Evolutionary conservation across 345 rosid genomes (phyloP), one percentile per base, ranked within the genome.

Genomic region (Conringia planisiliqua): DNA sequence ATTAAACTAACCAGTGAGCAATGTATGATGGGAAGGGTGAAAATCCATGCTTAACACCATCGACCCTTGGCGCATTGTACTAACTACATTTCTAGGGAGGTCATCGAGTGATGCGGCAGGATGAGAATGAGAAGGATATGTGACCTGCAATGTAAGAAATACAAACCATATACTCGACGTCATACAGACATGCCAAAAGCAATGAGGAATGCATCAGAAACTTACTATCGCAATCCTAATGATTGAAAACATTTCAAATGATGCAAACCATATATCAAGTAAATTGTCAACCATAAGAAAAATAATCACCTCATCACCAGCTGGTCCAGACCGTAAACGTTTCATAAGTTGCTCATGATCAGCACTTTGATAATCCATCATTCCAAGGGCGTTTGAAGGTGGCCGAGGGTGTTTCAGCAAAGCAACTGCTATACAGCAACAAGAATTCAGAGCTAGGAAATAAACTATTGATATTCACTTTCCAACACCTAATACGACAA

Each of bases 31-130:
- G 17, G 81, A 76, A 80, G 99, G 97, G 82, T 88, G 96, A 68
- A 95, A 95, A 81, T 95, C 99, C 97, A 95, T 85, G 99, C 97
- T 95, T 63, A 65, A 79, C 70, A 92, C 93, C 57, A 75, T 38
- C 47, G 97, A 87, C 35, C 97, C 97, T 79, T 86, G 97, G 81
- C 86, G 91, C 77, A 89, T 70, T 32, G 89, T 76, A 47, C 88
- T 73, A 81, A 85, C 99, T 13, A 90, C 92, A 2, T 84, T 89
- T 78, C 88, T 85, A 44, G 99, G 99, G 66, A 95, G 89, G 83
- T 95, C 97, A 74, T 95, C 97, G 62, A 72, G 85, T 68, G 97
- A 88, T 78, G 83, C 79, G 62, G 83, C 72, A 10, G 92, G 91
- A 69, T 64, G 76, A 81, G 87, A 60, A 75, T 84, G 93, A 59